Conservation (phyloP, 176 grass and related monocot species). For the Zea mays region DNA sequence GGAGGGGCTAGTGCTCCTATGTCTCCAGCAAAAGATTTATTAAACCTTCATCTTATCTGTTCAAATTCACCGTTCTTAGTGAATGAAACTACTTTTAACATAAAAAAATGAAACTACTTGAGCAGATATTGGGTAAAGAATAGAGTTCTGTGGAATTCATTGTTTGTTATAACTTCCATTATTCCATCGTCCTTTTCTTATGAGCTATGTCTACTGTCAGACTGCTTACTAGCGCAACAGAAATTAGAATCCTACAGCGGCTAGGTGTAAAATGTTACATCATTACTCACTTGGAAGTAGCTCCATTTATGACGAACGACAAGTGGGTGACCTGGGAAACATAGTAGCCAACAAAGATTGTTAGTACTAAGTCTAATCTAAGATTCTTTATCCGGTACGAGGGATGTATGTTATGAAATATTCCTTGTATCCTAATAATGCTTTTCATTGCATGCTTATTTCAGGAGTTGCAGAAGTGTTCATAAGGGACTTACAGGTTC, state of each 20-base stretch:
- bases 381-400: neutral
- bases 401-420: neutral
- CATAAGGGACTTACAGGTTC: slow-evolving; percentile 65
- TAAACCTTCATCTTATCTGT: neutral
- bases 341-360: slow-evolving; percentile 57
- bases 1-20: neutral
- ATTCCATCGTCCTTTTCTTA: neutral
- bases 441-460: slow-evolving; percentile 26
- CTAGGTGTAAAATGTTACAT: neutral
- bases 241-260: neutral
- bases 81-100: slow-evolving; percentile 17
- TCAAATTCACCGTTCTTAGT: slow-evolving; percentile 9
- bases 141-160: neutral
- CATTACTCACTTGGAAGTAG: neutral
- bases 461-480: slow-evolving; percentile 65
- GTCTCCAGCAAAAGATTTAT: neutral
- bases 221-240: neutral
- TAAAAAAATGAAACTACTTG: slow-evolving; percentile 15
- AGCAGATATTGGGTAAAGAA: neutral
- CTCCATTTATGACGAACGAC: slow-evolving; percentile 52
- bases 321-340: slow-evolving; percentile 76
- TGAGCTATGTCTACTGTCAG: neutral
- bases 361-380: slow-evolving; percentile 29
- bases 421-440: slow-evolving; percentile 1
- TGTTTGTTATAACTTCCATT: neutral